Evolutionary conservation across 2,329 filamentous ascomycete genomes (phyloP).

Genomic region (Alternaria rosae): DNA sequence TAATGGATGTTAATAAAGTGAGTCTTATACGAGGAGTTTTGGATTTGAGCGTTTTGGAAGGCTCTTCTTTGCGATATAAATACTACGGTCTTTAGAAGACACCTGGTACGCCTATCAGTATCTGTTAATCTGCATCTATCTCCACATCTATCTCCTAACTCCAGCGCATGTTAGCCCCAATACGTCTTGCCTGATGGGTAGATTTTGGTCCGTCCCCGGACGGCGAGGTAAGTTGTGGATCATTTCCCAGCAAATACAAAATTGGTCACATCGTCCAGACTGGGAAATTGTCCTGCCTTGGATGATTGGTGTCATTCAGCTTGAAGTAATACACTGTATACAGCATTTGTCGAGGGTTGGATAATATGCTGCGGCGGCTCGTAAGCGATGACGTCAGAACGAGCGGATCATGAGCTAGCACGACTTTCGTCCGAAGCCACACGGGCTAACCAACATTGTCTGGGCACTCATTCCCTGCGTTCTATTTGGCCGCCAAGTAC

Average conservation of each 20-base stretch:
- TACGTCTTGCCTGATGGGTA: neutral
- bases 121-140: neutral
- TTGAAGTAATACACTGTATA: neutral
- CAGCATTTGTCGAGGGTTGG: neutral
- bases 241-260: neutral
- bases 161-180: neutral
- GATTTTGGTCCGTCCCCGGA: neutral
- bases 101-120: neutral
- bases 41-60: neutral
- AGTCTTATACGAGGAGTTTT: neutral
- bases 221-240: rapidly evolving
- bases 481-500: neutral
- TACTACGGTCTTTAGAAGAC: neutral
- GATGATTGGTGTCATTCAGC: neutral
- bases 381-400: neutral
- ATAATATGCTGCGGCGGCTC: neutral
- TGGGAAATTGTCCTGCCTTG: neutral
- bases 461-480: neutral
- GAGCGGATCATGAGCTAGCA: neutral
- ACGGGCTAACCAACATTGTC: neutral
- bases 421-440: neutral
- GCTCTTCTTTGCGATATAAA: neutral
- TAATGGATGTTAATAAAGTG: neutral
- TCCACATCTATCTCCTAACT: neutral
- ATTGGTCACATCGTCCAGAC: neutral